phyloP scores from a whole-genome alignment of 2,329 filamentous ascomycete species.

The Fusarium drepaniforme region DNA sequence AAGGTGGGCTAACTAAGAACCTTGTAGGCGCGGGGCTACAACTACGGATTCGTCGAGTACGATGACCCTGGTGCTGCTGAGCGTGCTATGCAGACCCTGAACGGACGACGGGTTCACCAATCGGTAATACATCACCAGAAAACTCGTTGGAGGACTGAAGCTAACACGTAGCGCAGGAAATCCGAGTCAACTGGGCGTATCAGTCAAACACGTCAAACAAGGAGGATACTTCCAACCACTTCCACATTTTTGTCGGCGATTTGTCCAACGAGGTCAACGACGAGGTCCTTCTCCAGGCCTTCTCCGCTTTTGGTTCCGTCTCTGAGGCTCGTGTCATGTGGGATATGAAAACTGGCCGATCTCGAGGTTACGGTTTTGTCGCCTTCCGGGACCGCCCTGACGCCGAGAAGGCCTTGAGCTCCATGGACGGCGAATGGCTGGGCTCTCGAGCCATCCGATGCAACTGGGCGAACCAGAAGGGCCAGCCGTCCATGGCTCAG shows the following conservation, averaged over 20 bases:
- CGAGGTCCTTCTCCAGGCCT: conserved; percentile 91
- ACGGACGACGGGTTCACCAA: conserved; percentile 95
- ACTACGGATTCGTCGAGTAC: conserved; percentile 99
- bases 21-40: conserved; percentile 91
- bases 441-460: conserved; percentile 97
- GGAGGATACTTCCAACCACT: conserved; percentile 98
- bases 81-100: conserved; percentile 96
- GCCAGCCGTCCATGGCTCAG: conserved; percentile 98
- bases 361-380: conserved; percentile 97
- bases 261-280: conserved; percentile 99
- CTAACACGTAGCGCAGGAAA: conserved; percentile 74
- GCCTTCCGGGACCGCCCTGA: conserved; percentile 95
- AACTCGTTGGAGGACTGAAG: conserved; percentile 8
- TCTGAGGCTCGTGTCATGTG: conserved; percentile 99
- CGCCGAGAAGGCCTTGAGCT: conserved; percentile 94
- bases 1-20: conserved; percentile 40
- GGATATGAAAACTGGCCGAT: conserved; percentile 99
- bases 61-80: conserved; percentile 97
- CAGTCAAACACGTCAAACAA: conserved; percentile 95
- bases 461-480: conserved; percentile 99
- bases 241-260: conserved; percentile 99
- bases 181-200: conserved; percentile 99
- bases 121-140: conserved; percentile 67
- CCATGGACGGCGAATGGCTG: conserved; percentile 99
- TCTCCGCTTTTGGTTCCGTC: conserved; percentile 94